Evolutionary conservation across 23 red algal species (phyloP), one percentile per base, ranked within the genome.

Genomic region (Pyropia yezoensis): DNA sequence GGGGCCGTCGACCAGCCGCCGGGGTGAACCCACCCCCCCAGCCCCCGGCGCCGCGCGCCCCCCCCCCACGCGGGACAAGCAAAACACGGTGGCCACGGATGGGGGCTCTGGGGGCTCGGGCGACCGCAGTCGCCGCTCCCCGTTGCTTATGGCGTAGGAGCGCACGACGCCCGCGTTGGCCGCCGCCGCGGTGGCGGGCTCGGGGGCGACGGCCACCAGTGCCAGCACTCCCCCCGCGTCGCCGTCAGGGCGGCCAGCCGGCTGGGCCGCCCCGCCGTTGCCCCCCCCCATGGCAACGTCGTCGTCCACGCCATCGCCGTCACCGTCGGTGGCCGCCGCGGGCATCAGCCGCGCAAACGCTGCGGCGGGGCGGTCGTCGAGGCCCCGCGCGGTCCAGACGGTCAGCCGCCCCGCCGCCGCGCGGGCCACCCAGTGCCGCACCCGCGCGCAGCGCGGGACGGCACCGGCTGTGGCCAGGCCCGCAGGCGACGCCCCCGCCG

Each of bases 81-180:
- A 63, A 60, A 78, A 88, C 2, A 88, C 60, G 33, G 71, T 62
- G 22, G 71, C 66, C 2, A 78, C 27, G 30, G 66, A 63, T 30
- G 85, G 85, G 13, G 85, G 85, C 16, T 79, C 85, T 6, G 85
- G 85, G 11, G 85, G 85, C 57, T 89, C 85, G n/a, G 73, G 66
- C 60, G 73, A 79, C 21, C 85, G 85, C 25, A 89, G 60, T 15
- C 74, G 59, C 24, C 75, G 67, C 85, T 89, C 85, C 22, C 76
- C 76, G 62, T 89, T 89, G 14, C 73, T 78, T 49, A 79, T 89
- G 14, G 85, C 74, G 59, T 89, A 89, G 14, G 85, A 75, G 33
- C 78, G 78, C 54, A 89, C 85, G 19, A 80, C 34, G 23, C 85
- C 75, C 53, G 70, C 54, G 47, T 79, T 79, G 22, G 58, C 61